A percentile compares a stretch with the other conserved stretches of the same genome.
phyloP scores from a whole-genome alignment of 768 basidiomycete species.

The Boletus vermiculosoides region DNA sequence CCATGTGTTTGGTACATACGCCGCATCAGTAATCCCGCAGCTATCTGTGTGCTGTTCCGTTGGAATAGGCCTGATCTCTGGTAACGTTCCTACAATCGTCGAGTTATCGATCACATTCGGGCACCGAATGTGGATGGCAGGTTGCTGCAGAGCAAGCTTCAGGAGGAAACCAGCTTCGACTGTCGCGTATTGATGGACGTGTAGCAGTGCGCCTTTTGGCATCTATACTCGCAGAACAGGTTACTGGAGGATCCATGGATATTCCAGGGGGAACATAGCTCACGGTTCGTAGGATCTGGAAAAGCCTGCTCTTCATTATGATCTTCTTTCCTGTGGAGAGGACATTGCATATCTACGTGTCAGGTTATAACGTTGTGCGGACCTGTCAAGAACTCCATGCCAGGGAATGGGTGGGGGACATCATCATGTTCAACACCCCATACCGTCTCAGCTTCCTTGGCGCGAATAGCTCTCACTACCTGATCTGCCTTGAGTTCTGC shows the following conservation, averaged over 20 bases:
- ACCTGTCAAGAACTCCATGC: constrained; percentile 77
- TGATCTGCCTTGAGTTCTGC: constrained; percentile 53
- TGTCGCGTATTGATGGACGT: constrained; percentile 44
- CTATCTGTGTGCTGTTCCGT: constrained; percentile 17
- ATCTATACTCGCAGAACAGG: constrained; percentile 28
- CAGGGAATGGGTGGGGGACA: constrained; percentile 62
- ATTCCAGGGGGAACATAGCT: not conserved
- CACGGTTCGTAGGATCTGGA: constrained; percentile 39
- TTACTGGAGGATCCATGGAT: not conserved
- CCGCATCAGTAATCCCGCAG: constrained; percentile 27
- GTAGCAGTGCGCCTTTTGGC: constrained; percentile 49
- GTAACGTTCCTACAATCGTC: constrained; percentile 29
- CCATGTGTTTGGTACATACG: constrained; percentile 35
- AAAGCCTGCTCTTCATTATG: constrained; percentile 41
- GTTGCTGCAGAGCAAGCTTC: constrained; percentile 37
- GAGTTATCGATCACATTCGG: constrained; percentile 19
- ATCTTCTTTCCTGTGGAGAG: constrained; percentile 27
- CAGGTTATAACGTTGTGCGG: not conserved
- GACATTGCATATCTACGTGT: not conserved
- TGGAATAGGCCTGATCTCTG: constrained; percentile 39
- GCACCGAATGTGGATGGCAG: constrained; percentile 39
- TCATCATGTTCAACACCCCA: constrained; percentile 55
- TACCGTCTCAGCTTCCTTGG: constrained; percentile 49
- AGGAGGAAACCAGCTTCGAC: constrained; percentile 38
- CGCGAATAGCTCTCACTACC: constrained; percentile 53